phyloP scores from a whole-genome alignment of 139 green algal genomes.

The Ostreobium quekettii region DNA sequence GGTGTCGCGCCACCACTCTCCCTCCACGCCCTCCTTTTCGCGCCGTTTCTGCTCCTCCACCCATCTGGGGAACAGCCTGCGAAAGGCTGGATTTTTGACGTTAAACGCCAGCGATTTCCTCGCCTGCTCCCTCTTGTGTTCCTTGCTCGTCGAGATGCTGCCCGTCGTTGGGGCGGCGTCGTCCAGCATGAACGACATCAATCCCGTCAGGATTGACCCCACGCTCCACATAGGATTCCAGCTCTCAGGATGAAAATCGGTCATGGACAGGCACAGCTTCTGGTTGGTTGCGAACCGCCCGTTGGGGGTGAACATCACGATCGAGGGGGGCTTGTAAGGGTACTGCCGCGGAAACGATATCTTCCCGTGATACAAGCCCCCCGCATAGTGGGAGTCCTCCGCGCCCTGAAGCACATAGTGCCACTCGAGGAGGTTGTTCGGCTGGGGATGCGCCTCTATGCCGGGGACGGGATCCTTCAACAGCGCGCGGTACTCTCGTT shows the following conservation, averaged over 20 bases:
- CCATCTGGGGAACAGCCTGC: conserved; percentile 70
- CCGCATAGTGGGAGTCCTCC: conserved; percentile 50
- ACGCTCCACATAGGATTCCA: conserved; percentile 71
- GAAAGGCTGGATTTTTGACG: conserved; percentile 54
- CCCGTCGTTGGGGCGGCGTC: conserved; percentile 51
- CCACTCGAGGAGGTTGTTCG: conserved; percentile 77
- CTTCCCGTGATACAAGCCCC: conserved; percentile 77
- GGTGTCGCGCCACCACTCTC: no score
- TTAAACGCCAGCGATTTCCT: conserved; percentile 57
- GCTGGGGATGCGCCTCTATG: conserved; percentile 61
- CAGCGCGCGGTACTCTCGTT: conserved; percentile 73
- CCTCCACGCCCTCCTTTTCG: no score
- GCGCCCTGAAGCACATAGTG: conserved; percentile 65
- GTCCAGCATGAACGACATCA: conserved; percentile 67
- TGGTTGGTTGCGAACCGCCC: conserved; percentile 66
- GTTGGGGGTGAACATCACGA: conserved; percentile 73
- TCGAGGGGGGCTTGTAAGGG: conserved; percentile 66
- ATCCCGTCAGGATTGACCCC: conserved; percentile 64
- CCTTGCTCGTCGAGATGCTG: conserved; percentile 16
- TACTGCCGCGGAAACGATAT: conserved; percentile 57
- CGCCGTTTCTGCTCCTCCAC: conserved; percentile 40
- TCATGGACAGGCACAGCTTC: conserved; percentile 79
- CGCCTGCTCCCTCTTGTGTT: conserved; percentile 47
- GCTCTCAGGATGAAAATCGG: conserved; percentile 70
- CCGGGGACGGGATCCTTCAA: conserved; percentile 67